Conservation (phyloP, 768 basidiomycete genomes). For the Macrolepiota dolichaula region DNA sequence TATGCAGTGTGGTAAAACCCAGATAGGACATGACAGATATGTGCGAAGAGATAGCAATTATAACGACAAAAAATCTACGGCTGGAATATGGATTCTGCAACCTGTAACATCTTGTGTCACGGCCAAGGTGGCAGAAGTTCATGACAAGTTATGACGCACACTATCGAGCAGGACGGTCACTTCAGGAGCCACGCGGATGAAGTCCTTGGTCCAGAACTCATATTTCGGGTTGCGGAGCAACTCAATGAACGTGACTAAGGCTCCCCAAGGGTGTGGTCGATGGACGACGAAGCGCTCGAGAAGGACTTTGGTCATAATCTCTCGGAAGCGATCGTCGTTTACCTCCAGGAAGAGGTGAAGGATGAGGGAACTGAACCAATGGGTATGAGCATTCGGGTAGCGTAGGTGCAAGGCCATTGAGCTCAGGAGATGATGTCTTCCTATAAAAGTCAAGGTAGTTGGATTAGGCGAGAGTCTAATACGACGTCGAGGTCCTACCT, state of each 20-base stretch:
- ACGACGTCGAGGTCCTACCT: conserved; percentile 50
- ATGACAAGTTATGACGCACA: conserved; percentile 43
- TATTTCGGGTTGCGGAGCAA: conserved; percentile 87
- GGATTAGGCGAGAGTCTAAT: not conserved
- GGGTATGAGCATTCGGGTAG: conserved; percentile 97
- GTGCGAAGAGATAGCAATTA: conserved; percentile 72
- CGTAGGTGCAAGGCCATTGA: conserved; percentile 94
- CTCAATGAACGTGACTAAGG: conserved; percentile 91
- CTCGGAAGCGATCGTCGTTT: conserved; percentile 71
- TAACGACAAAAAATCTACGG: conserved; percentile 67
- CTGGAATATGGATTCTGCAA: conserved; percentile 75
- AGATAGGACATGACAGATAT: conserved; percentile 67
- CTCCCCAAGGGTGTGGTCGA: conserved; percentile 96
- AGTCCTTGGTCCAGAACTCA: conserved; percentile 88
- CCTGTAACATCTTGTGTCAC: conserved; percentile 37
- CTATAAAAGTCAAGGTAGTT: conserved; percentile 35
- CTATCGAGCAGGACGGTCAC: conserved; percentile 82
- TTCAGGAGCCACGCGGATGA: conserved; percentile 81
- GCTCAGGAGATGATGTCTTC: conserved; percentile 91
- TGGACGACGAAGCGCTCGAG: conserved; percentile 92
- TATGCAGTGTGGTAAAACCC: conserved; percentile 62
- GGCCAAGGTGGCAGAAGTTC: conserved; percentile 7
- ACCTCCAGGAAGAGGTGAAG: conserved; percentile 84
- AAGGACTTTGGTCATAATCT: conserved; percentile 85
- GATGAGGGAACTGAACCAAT: conserved; percentile 93